Evolutionary conservation across 441 rosid species (phyloP), one percentile per base, ranked within the genome.

Genomic region (Aquilaria agallochum): DNA sequence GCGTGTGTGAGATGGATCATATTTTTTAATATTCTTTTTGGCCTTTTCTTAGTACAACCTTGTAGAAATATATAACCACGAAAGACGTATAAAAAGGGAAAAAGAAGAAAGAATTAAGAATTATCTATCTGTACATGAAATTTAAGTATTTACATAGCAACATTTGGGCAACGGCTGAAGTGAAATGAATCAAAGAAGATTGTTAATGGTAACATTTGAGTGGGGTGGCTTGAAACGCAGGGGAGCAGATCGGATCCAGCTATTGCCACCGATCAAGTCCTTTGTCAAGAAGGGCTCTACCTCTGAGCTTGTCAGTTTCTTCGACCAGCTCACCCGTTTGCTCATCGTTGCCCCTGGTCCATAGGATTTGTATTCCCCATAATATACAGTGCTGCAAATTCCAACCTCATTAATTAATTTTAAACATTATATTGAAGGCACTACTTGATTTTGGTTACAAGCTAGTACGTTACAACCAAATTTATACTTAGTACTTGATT

Each of bases 221-320:
- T 4, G n/a, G 9, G 27, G 27, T 20, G 27, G 27, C 50, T 40
- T 65, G 69, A 65, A 65, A 30, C 14, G 62, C 6, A 40, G 40
- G 0, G 57, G 51, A 2, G 45, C 54, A 49, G 69, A 42, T 45
- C 69, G n/a, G 20, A 57, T 57, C 69, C 63, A 65, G 51, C 63
- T 65, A 12, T n/a, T 50, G 11, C 69, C 69, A 42, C 69, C 69
- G 11, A 65, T 65, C 60, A 65, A 27, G 31, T 57, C 32, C 57
- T 36, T 65, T 30, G 69, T 56, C 46, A 65, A 13, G 56, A 56
- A 65, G 48, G 60, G 0, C 50, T 30, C 57, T 9, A 62, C 69
- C 40, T 65, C 69, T 15, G n/a, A 11, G 20, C 0, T 2, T 2
- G 57, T 50, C 34, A 65, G 63, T 40, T 31, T 27, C 11, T 8